phyloP scores from a whole-genome alignment of 78 protist genomes.

The Cavenderia fasciculata region DNA sequence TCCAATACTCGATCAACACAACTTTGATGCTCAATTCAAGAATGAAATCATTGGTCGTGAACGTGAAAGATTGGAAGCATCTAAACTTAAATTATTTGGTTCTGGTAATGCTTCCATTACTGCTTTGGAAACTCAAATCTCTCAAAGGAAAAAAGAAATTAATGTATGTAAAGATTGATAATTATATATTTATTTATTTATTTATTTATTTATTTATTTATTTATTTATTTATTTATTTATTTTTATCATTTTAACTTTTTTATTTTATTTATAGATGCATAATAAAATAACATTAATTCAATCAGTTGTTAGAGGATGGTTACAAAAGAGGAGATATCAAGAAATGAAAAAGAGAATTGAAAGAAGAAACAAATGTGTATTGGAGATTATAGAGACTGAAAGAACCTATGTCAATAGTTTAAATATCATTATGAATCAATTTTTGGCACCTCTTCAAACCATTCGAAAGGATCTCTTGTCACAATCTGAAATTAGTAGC shows the following conservation, averaged over 20 bases:
- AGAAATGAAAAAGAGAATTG: not conserved
- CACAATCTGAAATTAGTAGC: not conserved
- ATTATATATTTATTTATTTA: not conserved
- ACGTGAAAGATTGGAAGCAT: not conserved
- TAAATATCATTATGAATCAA: conserved; percentile 13
- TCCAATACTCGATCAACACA: conserved; percentile 19
- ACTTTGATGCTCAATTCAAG: not conserved
- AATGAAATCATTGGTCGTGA: conserved; percentile 19
- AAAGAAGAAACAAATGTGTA: conserved; percentile 7
- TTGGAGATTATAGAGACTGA: conserved; percentile 53
- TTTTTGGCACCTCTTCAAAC: conserved; percentile 54
- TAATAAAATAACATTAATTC: conserved; percentile 57
- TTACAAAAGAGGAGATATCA: conserved; percentile 18
- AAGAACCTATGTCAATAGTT: conserved; percentile 16
- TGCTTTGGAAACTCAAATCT: conserved; percentile 18
- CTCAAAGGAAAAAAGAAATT: conserved; percentile 23
- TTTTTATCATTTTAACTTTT: too few species aligned
- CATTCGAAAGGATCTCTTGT: conserved; percentile 23
- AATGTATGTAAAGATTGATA: not conserved
- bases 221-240: not conserved
- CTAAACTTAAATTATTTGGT: conserved; percentile 44
- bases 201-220: not conserved
- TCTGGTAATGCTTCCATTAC: conserved; percentile 34
- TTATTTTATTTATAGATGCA: not conserved
- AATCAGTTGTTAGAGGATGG: conserved; percentile 58